Base-by-base conservation (phyloP, 2,329 filamentous ascomycete genomes). In the Aspergillus sojae region DNA sequence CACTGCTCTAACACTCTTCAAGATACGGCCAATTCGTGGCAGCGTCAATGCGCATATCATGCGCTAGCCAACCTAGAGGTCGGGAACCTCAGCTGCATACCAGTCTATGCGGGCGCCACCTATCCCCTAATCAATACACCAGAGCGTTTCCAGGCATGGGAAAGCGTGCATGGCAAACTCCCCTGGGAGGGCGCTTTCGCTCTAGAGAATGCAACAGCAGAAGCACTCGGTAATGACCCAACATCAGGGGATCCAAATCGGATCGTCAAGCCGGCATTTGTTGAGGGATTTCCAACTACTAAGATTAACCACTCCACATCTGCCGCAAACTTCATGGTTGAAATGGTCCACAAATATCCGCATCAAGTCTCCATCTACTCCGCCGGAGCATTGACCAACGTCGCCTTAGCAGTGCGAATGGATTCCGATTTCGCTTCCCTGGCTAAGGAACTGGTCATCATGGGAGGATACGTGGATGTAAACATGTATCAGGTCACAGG, bases 311-410 rank as follows among this genome's bases (percentile, higher is more conserved):
- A 79, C 54, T 67, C 64, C 6, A 75, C 75, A 30, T 74, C 72
- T 54, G 80, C 81, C 5, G 81, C 80, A 0, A 75, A 77, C 26
- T 84, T 82, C 70, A 80, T 85, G 79, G 75, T 84, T 39, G 75
- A 81, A 61, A 76, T 78, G 71, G 82, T 84, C 1, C 78, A 77
- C 63, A 82, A 79, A 67, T 82, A 84, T 69, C 83, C 83, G 0
- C 81, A 82, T 30, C 76, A 85, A 68, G 78, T 85, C n/a, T 77
- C 75, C 30, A 84, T 85, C 64, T 83, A 70, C 78, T 74, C 79
- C 9, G 81, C 76, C 9, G 81, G 82, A 9, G 75, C 82, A 3
- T 63, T 85, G 67, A 85, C 83, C 19, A 85, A 84, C 64, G 73
- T 85, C 39, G 83, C 82, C 3, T 68, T 84, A 57, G 83, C 83